A percentile compares a stretch with the other conserved stretches of the same genome.
phyloP scores from a whole-genome alignment of 257 asterid genomes.

The Rhazya stricta region DNA sequence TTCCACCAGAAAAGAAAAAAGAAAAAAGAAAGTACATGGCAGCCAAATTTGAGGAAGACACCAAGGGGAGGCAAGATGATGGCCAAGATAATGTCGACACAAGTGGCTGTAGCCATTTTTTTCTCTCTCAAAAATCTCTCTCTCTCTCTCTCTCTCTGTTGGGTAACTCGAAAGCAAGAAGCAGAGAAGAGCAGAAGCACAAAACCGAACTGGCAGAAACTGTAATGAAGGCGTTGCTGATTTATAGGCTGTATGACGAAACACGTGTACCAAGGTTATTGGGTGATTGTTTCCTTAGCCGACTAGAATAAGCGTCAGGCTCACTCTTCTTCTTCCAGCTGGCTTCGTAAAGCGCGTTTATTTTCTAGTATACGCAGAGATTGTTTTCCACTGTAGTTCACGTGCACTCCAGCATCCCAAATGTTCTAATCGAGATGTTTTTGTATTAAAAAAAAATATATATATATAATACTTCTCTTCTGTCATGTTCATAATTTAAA shows the following conservation, averaged over 20 bases:
- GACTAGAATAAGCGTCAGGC: neutral
- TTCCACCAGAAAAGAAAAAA: neutral
- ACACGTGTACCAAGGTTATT: conserved; percentile 1
- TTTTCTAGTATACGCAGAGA: no score
- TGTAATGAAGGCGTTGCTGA: neutral
- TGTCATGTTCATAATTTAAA: neutral
- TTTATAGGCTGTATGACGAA: neutral
- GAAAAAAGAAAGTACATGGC: conserved; percentile 34
- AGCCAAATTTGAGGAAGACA: conserved; percentile 74
- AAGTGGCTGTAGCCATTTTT: conserved; percentile 50
- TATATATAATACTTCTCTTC: no score
- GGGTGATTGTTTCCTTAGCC: neutral
- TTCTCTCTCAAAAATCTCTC: neutral
- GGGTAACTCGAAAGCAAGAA: neutral
- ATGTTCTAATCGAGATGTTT: no score
- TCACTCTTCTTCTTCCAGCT: no score
- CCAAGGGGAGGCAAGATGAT: conserved; percentile 87
- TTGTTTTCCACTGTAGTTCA: no score
- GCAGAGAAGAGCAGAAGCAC: neutral
- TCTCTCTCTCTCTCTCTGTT: neutral
- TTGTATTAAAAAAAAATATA: no score
- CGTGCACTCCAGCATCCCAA: no score
- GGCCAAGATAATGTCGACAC: conserved; percentile 58
- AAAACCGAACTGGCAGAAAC: neutral
- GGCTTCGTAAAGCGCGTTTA: neutral